These are phyloP conservation scores for Larix kaempferi DNA, from an alignment of 75 land plant genomes.

Conservation along the genomic window DNA sequence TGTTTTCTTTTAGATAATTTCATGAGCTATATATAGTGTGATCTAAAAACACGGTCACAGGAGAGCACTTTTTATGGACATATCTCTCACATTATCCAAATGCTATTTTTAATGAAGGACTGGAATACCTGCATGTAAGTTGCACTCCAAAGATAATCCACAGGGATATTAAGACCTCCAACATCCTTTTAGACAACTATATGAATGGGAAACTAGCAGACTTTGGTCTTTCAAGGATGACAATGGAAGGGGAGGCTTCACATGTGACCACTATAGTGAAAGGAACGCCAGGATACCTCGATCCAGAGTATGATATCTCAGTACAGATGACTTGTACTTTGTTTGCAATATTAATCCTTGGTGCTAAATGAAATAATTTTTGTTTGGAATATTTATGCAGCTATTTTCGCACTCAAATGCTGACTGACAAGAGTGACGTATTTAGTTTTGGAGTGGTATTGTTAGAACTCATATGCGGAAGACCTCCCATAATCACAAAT, in stretches of 20 bases:
- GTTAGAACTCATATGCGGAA: constrained; percentile 6
- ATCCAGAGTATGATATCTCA: constrained; percentile 13
- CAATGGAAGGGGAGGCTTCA: neutral
- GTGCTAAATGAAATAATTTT: neutral
- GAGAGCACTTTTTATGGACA: neutral
- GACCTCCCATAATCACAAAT: neutral
- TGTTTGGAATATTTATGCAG: neutral
- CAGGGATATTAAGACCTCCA: constrained; percentile 16
- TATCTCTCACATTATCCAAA: neutral
- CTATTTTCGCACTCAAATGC: neutral
- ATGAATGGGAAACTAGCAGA: constrained; percentile 13
- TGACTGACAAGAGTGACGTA: constrained; percentile 9
- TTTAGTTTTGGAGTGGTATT: constrained; percentile 10
- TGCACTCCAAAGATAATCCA: constrained; percentile 15
- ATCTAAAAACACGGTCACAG: no score
- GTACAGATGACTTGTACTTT: neutral
- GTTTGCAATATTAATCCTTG: neutral
- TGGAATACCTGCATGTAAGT: constrained; percentile 16
- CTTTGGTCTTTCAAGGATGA: constrained; percentile 14
- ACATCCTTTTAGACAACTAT: constrained; percentile 6
- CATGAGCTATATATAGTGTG: no score
- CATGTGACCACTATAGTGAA: constrained; percentile 16
- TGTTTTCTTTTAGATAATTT: neutral
- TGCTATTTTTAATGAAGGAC: neutral
- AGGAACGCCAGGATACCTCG: constrained; percentile 32